A percentile compares a stretch with the other conserved stretches of the same genome.
Evolutionary conservation across 345 rosid species (phyloP).

Genomic region (Gossypium herbaceum): DNA sequence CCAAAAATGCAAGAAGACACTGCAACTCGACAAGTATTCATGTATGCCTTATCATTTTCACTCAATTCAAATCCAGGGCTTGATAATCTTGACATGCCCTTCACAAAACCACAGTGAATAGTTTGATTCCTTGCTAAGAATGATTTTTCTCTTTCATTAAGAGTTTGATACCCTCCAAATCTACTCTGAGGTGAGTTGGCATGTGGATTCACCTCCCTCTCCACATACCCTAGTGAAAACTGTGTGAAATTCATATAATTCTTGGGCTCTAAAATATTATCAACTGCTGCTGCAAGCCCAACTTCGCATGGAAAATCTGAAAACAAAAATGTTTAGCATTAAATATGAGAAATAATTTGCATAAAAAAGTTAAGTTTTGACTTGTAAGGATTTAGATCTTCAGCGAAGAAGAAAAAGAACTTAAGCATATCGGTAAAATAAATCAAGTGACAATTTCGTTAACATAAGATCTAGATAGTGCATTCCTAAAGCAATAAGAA

Average conservation of each 20-base stretch:
- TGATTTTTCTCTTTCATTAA: conserved; percentile 68
- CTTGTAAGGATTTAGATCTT: conserved; percentile 7
- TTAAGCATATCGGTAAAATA: neutral
- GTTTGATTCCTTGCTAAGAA: conserved; percentile 61
- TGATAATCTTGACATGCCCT: conserved; percentile 43
- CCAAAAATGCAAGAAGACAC: conserved; percentile 97
- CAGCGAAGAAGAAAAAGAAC: neutral
- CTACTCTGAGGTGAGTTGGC: conserved; percentile 34
- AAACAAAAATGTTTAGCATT: conserved; percentile 13
- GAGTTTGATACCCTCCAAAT: conserved; percentile 87
- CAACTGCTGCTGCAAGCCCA: conserved; percentile 44
- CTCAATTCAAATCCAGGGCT: conserved; percentile 63
- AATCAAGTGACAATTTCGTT: neutral
- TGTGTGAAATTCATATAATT: conserved; percentile 42
- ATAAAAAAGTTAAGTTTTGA: neutral
- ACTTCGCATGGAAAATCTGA: conserved; percentile 77
- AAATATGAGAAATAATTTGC: conserved; percentile 9
- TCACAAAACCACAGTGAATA: conserved; percentile 82
- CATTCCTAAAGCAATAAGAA: neutral
- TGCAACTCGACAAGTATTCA: conserved; percentile 63
- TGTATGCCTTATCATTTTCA: conserved; percentile 58
- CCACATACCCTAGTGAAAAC: conserved; percentile 57
- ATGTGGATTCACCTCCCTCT: conserved; percentile 35
- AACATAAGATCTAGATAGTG: neutral
- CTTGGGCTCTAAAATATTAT: conserved; percentile 47